Percentiles rank a stretch among this genome's conserved stretches.
phyloP scores from a whole-genome alignment of 208 protist genomes.

The Sergeia podlipaevii region DNA sequence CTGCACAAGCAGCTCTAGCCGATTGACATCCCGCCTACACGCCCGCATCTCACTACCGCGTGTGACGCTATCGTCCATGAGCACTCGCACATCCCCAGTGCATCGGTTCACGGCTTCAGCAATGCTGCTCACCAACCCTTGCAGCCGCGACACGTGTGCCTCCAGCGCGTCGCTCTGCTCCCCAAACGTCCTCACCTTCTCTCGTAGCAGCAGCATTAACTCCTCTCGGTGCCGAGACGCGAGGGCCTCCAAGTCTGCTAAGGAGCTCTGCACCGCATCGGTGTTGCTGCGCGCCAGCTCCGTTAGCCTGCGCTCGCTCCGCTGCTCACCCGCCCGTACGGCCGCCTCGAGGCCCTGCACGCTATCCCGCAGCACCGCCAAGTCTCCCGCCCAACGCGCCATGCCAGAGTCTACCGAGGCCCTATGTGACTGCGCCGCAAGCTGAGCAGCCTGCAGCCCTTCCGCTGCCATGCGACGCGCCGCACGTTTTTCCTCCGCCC shows the following conservation, averaged over 20 bases:
- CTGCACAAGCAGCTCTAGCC: slow-evolving; percentile 67
- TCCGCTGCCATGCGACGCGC: slow-evolving; percentile 10
- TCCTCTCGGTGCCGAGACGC: slow-evolving; percentile 35
- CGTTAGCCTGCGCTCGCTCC: slow-evolving; percentile 41
- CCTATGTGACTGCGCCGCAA: too few species aligned
- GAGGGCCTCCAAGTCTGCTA: slow-evolving; percentile 30
- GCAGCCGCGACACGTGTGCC: slow-evolving; percentile 37
- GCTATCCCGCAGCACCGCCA: slow-evolving; percentile 34
- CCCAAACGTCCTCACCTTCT: slow-evolving; percentile 12
- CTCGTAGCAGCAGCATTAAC: slow-evolving; percentile 15
- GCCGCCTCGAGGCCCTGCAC: slow-evolving; percentile 22
- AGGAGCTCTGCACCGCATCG: slow-evolving; percentile 32
- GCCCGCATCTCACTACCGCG: slow-evolving; percentile 43
- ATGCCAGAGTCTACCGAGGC: slow-evolving; percentile 3
- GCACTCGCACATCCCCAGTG: slow-evolving; percentile 25
- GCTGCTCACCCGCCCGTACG: slow-evolving; percentile 24
- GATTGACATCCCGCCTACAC: slow-evolving; percentile 72
- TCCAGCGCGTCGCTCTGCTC: slow-evolving; percentile 31
- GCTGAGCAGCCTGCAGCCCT: background rate
- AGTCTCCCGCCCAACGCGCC: slow-evolving; percentile 23
- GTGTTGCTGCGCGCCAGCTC: slow-evolving; percentile 44
- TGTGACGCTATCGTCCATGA: slow-evolving; percentile 52
- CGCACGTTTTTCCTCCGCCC: too few species aligned
- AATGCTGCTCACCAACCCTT: slow-evolving; percentile 40
- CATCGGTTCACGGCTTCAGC: slow-evolving; percentile 29